Evolutionary conservation across 495 filamentous ascomycete genomes (phyloP).

Genomic region (Opeltia flavorubescens): DNA sequence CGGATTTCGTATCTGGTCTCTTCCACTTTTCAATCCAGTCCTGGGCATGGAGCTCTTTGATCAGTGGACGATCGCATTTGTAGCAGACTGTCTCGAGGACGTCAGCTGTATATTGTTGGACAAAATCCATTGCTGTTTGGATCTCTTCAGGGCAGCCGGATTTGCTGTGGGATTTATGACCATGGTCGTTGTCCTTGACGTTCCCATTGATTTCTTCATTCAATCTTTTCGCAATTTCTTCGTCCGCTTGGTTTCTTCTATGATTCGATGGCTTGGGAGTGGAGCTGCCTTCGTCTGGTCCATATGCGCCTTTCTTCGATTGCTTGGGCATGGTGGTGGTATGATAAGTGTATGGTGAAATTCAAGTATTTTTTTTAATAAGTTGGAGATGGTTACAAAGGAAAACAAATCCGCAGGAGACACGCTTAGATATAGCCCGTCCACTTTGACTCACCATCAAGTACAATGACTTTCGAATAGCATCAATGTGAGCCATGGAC

Average conservation of each 20-base stretch:
- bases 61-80: conserved; percentile 2
- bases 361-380: no score
- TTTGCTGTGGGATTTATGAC: neutral
- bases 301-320: no score
- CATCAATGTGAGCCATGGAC: no score
- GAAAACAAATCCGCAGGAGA: no score
- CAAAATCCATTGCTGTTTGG: neutral
- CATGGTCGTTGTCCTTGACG: neutral
- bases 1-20: neutral
- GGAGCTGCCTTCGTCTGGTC: no score
- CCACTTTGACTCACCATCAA: no score
- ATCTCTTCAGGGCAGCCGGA: neutral
- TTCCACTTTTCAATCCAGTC: conserved; percentile 1
- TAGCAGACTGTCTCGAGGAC: neutral
- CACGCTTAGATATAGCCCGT: no score
- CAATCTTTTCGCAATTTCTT: neutral
- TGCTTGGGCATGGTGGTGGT: no score
- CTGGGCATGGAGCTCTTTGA: neutral
- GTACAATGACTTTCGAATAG: no score
- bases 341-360: no score
- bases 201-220: neutral
- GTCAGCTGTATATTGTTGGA: neutral
- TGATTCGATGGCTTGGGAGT: no score
- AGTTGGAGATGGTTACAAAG: no score
- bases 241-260: neutral